Percentiles rank a stretch among this genome's conserved stretches.
phyloP scores from a whole-genome alignment of 148 eudicot species.

The Hydrangea macrophylla region DNA sequence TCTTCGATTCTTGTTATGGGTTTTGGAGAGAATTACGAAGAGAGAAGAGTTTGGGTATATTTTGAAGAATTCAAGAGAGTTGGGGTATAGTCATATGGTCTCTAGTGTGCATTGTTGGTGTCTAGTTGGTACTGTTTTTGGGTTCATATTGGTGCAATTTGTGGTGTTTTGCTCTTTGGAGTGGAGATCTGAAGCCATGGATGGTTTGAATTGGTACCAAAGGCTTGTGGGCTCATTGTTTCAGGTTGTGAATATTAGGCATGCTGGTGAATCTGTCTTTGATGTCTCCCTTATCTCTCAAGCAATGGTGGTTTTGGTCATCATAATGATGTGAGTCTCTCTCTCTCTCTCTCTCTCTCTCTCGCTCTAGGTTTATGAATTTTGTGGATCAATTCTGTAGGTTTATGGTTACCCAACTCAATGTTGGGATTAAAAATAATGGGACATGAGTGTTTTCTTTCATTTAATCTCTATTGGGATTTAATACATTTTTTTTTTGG shows the following conservation, averaged over 20 bases:
- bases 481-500: no score
- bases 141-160: slow-evolving; percentile 39
- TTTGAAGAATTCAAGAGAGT: slow-evolving; percentile 25
- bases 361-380: no score
- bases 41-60: slow-evolving; percentile 35
- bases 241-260: slow-evolving; percentile 53
- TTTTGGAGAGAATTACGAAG: slow-evolving; percentile 30
- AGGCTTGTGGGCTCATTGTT: slow-evolving; percentile 48
- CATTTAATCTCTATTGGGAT: no score
- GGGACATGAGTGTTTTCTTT: no score
- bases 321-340: slow-evolving; percentile 58
- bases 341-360: neutral
- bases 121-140: slow-evolving; percentile 34
- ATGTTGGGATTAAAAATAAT: neutral
- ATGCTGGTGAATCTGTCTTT: slow-evolving; percentile 57
- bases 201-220: slow-evolving; percentile 35
- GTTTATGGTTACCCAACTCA: no score
- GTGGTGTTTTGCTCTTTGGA: slow-evolving; percentile 41
- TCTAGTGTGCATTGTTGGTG: slow-evolving; percentile 21
- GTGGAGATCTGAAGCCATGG: slow-evolving; percentile 35
- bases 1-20: slow-evolving; percentile 36
- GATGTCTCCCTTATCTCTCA: slow-evolving; percentile 48
- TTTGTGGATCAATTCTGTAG: no score
- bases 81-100: slow-evolving; percentile 43
- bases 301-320: slow-evolving; percentile 51